Base-by-base conservation (phyloP, 2,329 filamentous ascomycete genomes). In the Calonectria naviculata region DNA sequence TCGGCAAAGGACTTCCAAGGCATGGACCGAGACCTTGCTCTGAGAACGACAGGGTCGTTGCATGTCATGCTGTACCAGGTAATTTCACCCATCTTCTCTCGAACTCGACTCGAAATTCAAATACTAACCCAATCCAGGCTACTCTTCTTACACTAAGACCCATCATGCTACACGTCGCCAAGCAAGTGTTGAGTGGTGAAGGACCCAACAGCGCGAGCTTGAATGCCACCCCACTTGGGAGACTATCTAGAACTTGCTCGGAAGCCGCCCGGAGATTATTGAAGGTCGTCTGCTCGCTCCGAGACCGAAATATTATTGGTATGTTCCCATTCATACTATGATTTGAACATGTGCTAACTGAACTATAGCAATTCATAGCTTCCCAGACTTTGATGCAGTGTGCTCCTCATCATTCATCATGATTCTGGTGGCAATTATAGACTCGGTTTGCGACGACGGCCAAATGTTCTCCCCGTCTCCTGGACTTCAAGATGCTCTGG, bases 51-150 rank as follows among this genome's bases (percentile, higher is more conserved):
- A 21, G 80, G 80, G 15, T 80, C 79, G 1, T 52, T 81, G 3
- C 80, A 81, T 49, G 72, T 81, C 52, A 81, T 81, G 80, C 72
- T 81, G 7, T 81, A 80, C 44, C 80, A 81, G 72, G 79, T 81
- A 70, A 58, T 38, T 38, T 58, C 19, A 10, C 29, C 12, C 1
- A 8, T 26, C 0, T 19, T 38, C 24, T 15, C 24, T 17, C 8
- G 12, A n/a, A n/a, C n/a, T 17, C 21, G 8, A 21, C 19, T 26
- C 8, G 5, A 7, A 38, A 28, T 31, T 10, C 47, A 17, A n/a
- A n/a, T 68, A 21, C 61, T 76, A n/a, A 75, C 17, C 2, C 10
- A 24, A 1, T 28, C 8, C 2, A 80, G 78, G 80, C 80, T 13
- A 80, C 79, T 0, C 78, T 80, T 36, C 77, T 80, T 4, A 80